These are phyloP conservation scores for Lichenothelia convexa DNA, from an alignment of 495 filamentous ascomycete genomes.

Conservation along the genomic window DNA sequence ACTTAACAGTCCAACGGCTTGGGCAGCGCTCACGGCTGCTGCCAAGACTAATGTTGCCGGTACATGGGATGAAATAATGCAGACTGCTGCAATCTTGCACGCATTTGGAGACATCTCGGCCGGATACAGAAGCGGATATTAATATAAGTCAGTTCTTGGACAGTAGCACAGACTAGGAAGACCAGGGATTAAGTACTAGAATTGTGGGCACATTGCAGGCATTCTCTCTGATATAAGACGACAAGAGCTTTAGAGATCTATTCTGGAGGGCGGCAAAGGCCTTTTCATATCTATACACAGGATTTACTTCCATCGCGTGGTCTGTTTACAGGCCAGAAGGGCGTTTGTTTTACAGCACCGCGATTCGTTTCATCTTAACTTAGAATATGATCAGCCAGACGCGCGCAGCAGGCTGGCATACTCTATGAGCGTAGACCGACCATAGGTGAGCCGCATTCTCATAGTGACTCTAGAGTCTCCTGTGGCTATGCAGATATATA, in stretches of 20 bases:
- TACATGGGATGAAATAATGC: constrained; percentile 14
- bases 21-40: constrained; percentile 14
- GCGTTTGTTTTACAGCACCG: no score
- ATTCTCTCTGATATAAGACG: not conserved
- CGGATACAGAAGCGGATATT: not conserved
- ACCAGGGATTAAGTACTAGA: not conserved
- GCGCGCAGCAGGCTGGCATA: no score
- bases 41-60: constrained; percentile 11
- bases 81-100: constrained; percentile 15
- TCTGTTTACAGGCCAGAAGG: no score
- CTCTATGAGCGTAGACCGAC: no score
- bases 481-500: no score
- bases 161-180: not conserved
- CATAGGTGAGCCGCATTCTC: no score
- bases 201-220: not conserved
- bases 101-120: constrained; percentile 5
- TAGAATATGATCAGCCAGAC: no score
- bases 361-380: no score
- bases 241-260: not conserved
- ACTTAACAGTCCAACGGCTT: constrained; percentile 18
- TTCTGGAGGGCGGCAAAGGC: no score
- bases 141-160: not conserved
- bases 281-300: no score
- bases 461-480: no score
- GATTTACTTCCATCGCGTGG: no score